Base-by-base conservation (phyloP, 495 filamentous ascomycete genomes). In the Staphylotrichum longicolle region DNA sequence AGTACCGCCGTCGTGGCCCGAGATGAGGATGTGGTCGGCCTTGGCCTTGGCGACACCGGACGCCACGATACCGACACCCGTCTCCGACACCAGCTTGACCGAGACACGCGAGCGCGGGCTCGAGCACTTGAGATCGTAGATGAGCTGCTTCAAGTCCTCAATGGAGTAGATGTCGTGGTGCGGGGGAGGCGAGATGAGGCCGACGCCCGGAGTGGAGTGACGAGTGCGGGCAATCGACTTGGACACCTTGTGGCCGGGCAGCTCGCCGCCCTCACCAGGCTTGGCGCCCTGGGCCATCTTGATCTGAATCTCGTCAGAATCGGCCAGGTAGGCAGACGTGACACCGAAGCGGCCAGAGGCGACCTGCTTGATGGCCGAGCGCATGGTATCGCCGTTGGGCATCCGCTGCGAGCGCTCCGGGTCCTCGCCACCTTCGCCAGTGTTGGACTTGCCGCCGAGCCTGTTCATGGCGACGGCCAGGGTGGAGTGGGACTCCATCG, bases 241-340 rank as follows among this genome's bases (percentile, higher is more conserved):
- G 33, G 96, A 95, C 7, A 99, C 95, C 78, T 99, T 99, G 80
- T 98, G 93, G 35, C 94, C 94, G 39, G 94, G 94, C 63, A 99
- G 85, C 74, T 99, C 94, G 82, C 94, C 94, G 80, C 94, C 94
- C 75, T 99, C 94, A 71, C 94, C 94, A 63, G 94, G 94, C 83
- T 99, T 99, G 55, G 94, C 94, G 68, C 94, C 94, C 77, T 99
- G 94, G 9, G 94, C 94, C 94, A 99, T 99, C 83, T 99, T 99
- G 82, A 99, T 99, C 78, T 99, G 94, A 41, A 99, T 80, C 77
- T 99, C 93, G 73, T 99, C 94, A 12, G 94, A 91, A 74, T 99
- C 94, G 45, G 94, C 93, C n/a, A 99, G 83, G 74, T 98, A 99
- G 80, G 95, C 91, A 39, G 91, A 94, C 8, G 95, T 99, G 62